Evolutionary conservation across 148 eudicot species (phyloP), one percentile per base, ranked within the genome.

Genomic region (Arbutus unedo): DNA sequence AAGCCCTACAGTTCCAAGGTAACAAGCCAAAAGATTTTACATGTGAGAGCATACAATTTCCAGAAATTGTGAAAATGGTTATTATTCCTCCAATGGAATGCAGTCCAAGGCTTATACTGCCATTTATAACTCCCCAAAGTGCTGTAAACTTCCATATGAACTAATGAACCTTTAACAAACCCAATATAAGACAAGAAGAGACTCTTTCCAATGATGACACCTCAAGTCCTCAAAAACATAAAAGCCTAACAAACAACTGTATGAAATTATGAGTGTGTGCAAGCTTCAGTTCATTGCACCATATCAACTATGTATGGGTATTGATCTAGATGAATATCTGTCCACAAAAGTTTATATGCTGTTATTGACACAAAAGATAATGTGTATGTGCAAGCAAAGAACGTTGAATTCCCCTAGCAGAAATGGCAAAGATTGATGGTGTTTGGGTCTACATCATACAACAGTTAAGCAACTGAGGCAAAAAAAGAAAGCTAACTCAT

Each of bases 291-390:
- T 51, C 49, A 19, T 45, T 9, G 25, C 53, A 44, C 48, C 49
- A 41, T 44, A 73, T 19, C 76, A 73, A 73, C 76, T 19, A 73
- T 73, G 76, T 44, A 47, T n/a, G 13, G n/a, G 53, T 73, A 41
- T 15, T 41, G 75, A 71, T 71, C 49, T 38, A 43, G 47, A 41
- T 31, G 45, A 11, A 68, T 10, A 68, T 68, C 10, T 68, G 45
- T 14, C 45, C 31, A 38, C 13, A 14, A 71, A 71, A 4, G 43
- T 71, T 2, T 43, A 6, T 43, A 71, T 43, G 19, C 44, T 43
- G 10, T 43, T 71, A 43, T 44, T 6, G 45, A 43, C 50, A 15
- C 48, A 43, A 31, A 31, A 4, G 2, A 41, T n/a, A 7, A 8
- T 9, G n/a, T 74, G 19, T 51, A 21, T 74, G 18, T 2, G 78